Percentiles rank a stretch among this genome's conserved stretches.
Conservation (phyloP, 2,329 filamentous ascomycete species). For the Blastomyces gilchristii region DNA sequence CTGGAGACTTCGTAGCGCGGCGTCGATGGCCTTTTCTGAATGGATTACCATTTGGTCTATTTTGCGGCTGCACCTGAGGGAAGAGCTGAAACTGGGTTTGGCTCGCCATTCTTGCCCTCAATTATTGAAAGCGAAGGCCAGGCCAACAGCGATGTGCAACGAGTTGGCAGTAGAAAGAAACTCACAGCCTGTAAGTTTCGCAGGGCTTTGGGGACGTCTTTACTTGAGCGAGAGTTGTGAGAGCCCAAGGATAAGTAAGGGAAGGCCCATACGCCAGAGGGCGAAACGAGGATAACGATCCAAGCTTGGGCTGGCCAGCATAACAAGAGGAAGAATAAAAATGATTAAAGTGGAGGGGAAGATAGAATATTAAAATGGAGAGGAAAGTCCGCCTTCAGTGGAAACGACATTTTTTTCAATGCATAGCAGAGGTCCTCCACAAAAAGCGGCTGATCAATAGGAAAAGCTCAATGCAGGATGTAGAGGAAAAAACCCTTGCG, state of each 20-base stretch:
- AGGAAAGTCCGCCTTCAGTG: background rate
- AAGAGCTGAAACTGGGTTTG: constrained; percentile 32
- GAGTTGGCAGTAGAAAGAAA: background rate
- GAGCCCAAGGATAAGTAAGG: background rate
- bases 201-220: background rate
- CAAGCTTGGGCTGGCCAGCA: background rate
- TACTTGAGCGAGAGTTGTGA: background rate
- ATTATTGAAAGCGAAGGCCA: constrained; percentile 8
- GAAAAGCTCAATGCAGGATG: background rate
- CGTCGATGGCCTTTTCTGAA: constrained; percentile 25
- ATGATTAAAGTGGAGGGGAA: background rate
- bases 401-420: background rate
- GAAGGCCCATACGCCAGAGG: background rate
- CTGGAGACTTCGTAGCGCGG: constrained; percentile 17
- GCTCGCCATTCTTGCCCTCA: constrained; percentile 8
- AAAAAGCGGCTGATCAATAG: constrained; percentile 2
- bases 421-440: background rate
- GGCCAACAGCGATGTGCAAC: background rate
- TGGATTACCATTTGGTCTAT: constrained; percentile 25
- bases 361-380: constrained; percentile 3
- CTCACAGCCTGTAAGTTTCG: background rate
- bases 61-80: constrained; percentile 27
- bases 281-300: background rate
- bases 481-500: background rate
- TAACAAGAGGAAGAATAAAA: background rate